Evolutionary conservation across 2,329 filamentous ascomycete genomes (phyloP), one percentile per base, ranked within the genome.

Genomic region (Colletotrichum sp.): DNA sequence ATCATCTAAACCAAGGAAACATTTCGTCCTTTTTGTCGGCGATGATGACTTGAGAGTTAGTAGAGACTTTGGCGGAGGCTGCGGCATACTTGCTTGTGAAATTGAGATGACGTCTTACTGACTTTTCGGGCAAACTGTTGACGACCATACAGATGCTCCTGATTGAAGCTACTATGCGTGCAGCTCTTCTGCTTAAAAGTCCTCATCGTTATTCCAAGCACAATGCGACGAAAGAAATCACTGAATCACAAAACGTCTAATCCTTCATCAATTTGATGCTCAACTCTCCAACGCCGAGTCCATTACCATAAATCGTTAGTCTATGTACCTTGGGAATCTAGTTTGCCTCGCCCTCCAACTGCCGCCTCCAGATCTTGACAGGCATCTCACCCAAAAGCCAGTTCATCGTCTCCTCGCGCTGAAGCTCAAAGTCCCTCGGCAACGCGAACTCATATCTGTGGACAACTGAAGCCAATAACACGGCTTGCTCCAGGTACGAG

Each of bases 401-500:
- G 32, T 74, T 77, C 71, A 71, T 74, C 10, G 75, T 77, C 52
- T 77, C 75, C 30, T 70, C 60, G 3, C 71, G 44, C 16, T 69
- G 64, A 49, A 77, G 18, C 26, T 74, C 66, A 15, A 77, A 77
- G 7, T 69, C 75, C 9, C 67, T 49, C 9, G 75, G 71, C 66
- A 77, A 44, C 3, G 85, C 86, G 18, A 88, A 86, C 21, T 88
- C 84, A 66, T 86, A 88, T 1, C 85, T 81, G 77, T 87, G 84
- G 0, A 89, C 80, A 18, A 89, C 77, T 2, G 84, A 85, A 1
- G 86, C 86, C 18, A 89, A 32, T 2, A 87, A 75, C 7, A 89
- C 84, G 3, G 85, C 85, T 78, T 90, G 87, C 79, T 90, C 88
- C 10, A 90, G 80, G 72, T 88, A 83, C 5, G 81, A 82, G 18